Percentiles rank a stretch among this genome's conserved stretches.
These are phyloP conservation scores for Agrocybe chaxingu DNA, from an alignment of 768 basidiomycete genomes.

Conservation along the genomic window DNA sequence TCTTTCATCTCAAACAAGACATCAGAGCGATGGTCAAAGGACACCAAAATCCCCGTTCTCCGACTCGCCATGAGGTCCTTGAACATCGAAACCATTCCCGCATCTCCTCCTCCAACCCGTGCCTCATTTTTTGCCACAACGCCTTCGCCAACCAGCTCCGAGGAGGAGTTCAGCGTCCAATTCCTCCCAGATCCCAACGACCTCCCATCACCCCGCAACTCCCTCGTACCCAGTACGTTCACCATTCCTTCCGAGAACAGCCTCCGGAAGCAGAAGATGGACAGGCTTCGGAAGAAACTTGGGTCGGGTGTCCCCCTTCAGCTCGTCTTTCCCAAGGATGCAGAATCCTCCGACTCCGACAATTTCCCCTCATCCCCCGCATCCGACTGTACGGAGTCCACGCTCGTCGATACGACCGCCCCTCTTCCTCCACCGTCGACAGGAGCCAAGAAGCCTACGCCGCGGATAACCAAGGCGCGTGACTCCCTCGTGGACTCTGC, in stretches of 20 bases:
- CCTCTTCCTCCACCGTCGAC: neutral
- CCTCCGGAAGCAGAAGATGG: slow-evolving; percentile 57
- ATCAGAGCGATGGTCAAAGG: slow-evolving; percentile 11
- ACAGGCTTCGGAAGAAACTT: slow-evolving; percentile 55
- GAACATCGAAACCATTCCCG: slow-evolving; percentile 25
- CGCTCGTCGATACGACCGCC: neutral
- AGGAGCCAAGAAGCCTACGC: slow-evolving; percentile 4
- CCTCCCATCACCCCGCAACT: slow-evolving; percentile 14
- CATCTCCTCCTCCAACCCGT: slow-evolving; percentile 18
- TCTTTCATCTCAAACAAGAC: neutral
- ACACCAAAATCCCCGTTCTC: slow-evolving; percentile 15
- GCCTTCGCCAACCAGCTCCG: neutral
- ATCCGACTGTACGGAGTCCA: slow-evolving; percentile 1
- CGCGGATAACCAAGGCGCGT: slow-evolving; percentile 18
- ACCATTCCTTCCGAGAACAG: slow-evolving; percentile 36
- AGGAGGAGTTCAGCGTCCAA: neutral
- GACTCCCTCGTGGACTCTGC: slow-evolving; percentile 18
- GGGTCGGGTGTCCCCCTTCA: slow-evolving; percentile 61
- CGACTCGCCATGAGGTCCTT: slow-evolving; percentile 16
- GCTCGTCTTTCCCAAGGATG: slow-evolving; percentile 51
- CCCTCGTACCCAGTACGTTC: slow-evolving; percentile 33
- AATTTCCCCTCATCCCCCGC: slow-evolving; percentile 10
- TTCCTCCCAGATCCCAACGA: slow-evolving; percentile 1
- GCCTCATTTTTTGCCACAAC: slow-evolving; percentile 10
- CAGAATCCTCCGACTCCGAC: slow-evolving; percentile 1